phyloP scores from a whole-genome alignment of 441 rosid genomes.

The Kokia cookei region DNA sequence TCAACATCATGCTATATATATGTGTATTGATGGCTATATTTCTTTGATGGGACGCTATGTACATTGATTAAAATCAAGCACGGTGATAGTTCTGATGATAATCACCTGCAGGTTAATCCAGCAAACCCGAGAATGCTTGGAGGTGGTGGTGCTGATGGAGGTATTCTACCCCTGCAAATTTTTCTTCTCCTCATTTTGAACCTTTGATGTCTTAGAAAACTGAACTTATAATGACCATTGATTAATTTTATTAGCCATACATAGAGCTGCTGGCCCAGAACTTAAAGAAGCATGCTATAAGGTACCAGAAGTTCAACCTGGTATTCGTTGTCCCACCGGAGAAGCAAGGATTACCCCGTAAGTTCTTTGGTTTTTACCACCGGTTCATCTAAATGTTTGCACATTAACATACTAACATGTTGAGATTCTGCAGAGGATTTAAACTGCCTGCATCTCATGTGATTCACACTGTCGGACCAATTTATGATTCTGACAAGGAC shows the following conservation, averaged over 20 bases:
- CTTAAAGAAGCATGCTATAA: slow-evolving; percentile 68
- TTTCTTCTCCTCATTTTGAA: not conserved
- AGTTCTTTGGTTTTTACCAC: slow-evolving; percentile 7
- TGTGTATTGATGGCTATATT: not conserved
- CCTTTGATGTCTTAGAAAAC: not conserved
- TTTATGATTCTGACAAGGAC: slow-evolving; percentile 49
- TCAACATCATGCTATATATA: too few relatives aligned
- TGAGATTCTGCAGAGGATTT: slow-evolving; percentile 56
- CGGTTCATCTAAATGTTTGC: slow-evolving; percentile 63
- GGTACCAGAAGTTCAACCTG: slow-evolving; percentile 70
- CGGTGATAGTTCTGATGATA: not conserved
- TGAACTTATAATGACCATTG: not conserved
- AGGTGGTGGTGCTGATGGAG: slow-evolving; percentile 45
- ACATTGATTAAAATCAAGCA: not conserved
- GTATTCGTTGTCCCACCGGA: slow-evolving; percentile 73
- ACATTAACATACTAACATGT: slow-evolving; percentile 12
- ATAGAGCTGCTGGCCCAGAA: slow-evolving; percentile 60
- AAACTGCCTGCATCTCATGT: slow-evolving; percentile 74
- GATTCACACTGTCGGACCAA: slow-evolving; percentile 84
- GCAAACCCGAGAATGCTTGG: slow-evolving; percentile 71
- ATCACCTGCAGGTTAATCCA: not conserved
- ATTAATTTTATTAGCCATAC: not conserved
- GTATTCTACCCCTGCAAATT: slow-evolving; percentile 16
- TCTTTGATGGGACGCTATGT: not conserved
- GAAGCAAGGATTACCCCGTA: slow-evolving; percentile 86